Percentiles rank a stretch among this genome's conserved stretches.
phyloP scores from a whole-genome alignment of 2,329 filamentous ascomycete species.

The Epicoccum sorghinum region DNA sequence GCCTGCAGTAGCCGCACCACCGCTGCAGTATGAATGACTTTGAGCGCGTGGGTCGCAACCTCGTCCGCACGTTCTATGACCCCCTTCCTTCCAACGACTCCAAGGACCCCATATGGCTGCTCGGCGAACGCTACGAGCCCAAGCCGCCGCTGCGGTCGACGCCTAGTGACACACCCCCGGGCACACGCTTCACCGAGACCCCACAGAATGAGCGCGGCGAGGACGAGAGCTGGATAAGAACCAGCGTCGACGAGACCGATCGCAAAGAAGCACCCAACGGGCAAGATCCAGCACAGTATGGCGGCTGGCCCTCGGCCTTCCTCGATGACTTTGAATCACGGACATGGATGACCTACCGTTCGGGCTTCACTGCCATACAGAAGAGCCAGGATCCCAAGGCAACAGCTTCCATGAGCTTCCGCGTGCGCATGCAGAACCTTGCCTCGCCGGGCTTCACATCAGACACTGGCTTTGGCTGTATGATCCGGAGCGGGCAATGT shows the following conservation, averaged over 20 bases:
- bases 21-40: constrained; percentile 67
- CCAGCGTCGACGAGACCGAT: constrained; percentile 69
- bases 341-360: constrained; percentile 96
- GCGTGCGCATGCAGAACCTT: constrained; percentile 83
- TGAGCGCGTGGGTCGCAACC: constrained; percentile 73
- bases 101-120: constrained; percentile 79
- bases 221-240: constrained; percentile 65
- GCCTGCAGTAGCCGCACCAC: constrained; percentile 11
- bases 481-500: constrained; percentile 96
- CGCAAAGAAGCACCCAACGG: constrained; percentile 62
- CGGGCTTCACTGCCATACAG: constrained; percentile 81
- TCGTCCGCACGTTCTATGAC: constrained; percentile 93
- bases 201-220: constrained; percentile 37
- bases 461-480: constrained; percentile 97
- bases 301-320: constrained; percentile 83
- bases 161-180: constrained; percentile 23
- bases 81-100: constrained; percentile 84
- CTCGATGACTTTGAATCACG: constrained; percentile 90
- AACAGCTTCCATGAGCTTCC: constrained; percentile 73
- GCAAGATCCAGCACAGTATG: constrained; percentile 46
- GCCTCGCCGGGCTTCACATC: constrained; percentile 86
- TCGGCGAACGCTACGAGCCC: constrained; percentile 66
- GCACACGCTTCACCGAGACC: constrained; percentile 25
- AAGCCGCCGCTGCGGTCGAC: constrained; percentile 32
- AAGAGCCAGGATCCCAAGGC: constrained; percentile 78